These are phyloP conservation scores for Phallus indusiatus DNA, from an alignment of 768 basidiomycete species.

Conservation along the genomic window DNA sequence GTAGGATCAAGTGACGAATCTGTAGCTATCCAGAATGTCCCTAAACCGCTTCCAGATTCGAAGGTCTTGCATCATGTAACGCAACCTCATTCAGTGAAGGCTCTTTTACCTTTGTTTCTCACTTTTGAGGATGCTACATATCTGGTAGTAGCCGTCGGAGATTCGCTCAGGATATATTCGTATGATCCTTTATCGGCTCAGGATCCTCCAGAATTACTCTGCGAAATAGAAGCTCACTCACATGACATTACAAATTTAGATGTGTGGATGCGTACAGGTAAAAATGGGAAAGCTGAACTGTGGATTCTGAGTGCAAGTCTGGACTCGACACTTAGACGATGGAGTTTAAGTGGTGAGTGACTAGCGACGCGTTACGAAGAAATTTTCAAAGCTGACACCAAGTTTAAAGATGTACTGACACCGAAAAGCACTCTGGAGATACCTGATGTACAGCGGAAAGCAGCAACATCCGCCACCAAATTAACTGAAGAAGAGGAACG, in stretches of 20 bases:
- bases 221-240: conserved; percentile 78
- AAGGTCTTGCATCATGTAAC: conserved; percentile 42
- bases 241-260: conserved; percentile 75
- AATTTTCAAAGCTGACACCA: neutral
- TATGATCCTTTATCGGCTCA: conserved; percentile 56
- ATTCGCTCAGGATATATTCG: conserved; percentile 62
- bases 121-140: conserved; percentile 64
- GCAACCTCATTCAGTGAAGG: conserved; percentile 59
- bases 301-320: conserved; percentile 81
- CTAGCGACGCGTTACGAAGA: conserved; percentile 23
- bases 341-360: conserved; percentile 59
- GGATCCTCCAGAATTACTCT: conserved; percentile 57
- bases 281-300: conserved; percentile 47
- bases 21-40: conserved; percentile 45
- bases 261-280: conserved; percentile 54
- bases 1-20: conserved; percentile 87
- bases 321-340: conserved; percentile 81
- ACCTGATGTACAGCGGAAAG: conserved; percentile 20
- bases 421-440: conserved; percentile 13
- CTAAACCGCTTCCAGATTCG: conserved; percentile 12
- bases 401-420: conserved; percentile 2
- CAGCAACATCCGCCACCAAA: conserved; percentile 23
- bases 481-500: conserved; percentile 86
- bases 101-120: conserved; percentile 58
- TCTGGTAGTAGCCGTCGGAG: conserved; percentile 75